phyloP scores from a whole-genome alignment of 768 basidiomycete genomes.

The Auricularia cornea region DNA sequence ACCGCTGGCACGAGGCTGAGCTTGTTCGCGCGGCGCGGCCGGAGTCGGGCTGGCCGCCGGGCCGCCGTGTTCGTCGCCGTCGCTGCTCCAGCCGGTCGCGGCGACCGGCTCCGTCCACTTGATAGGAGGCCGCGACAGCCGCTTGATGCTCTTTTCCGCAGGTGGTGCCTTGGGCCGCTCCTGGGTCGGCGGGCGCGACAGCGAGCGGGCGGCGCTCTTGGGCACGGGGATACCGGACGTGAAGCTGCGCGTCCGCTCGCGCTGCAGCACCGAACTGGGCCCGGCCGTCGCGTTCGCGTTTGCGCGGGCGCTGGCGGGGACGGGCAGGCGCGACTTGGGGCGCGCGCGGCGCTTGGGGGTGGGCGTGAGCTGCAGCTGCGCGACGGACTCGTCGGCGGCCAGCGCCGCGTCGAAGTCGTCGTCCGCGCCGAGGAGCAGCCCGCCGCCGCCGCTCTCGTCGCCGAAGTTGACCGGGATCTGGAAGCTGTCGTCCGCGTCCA shows the following conservation, averaged over 20 bases:
- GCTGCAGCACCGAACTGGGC: background rate
- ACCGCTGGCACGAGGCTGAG: no score
- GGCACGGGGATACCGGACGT: background rate
- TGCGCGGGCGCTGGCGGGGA: background rate
- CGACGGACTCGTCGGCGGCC: background rate
- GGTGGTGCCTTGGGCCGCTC: background rate
- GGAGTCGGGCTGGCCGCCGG: background rate
- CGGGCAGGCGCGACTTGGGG: background rate
- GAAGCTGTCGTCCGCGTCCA: background rate
- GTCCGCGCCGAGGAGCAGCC: background rate
- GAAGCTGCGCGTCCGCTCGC: background rate
- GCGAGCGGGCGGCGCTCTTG: background rate
- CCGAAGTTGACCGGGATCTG: background rate
- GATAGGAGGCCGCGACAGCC: background rate
- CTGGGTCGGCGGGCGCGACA: background rate
- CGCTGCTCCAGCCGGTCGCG: background rate
- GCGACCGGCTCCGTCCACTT: background rate
- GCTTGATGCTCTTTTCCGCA: no score
- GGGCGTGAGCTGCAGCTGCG: background rate
- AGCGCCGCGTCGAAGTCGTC: background rate
- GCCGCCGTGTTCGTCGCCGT: background rate
- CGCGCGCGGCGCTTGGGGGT: background rate
- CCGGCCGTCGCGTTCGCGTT: background rate
- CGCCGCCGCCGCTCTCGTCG: background rate
- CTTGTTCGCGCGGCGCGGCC: background rate